Evolutionary conservation across 805 yeast species (phyloP).

Genomic region (Barnettozyma pratensis): DNA sequence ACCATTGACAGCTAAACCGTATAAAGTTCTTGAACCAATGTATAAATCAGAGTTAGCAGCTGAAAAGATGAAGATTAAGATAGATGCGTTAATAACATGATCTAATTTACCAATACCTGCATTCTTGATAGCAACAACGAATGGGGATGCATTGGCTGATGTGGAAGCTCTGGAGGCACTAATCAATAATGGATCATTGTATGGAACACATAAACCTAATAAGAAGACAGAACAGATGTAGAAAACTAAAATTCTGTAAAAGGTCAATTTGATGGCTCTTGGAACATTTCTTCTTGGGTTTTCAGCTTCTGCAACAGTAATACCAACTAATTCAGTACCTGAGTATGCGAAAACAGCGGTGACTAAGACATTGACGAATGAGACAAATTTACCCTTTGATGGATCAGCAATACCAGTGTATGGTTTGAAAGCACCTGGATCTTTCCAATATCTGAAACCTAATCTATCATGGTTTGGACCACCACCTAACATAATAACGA

Average conservation of each 20-base stretch:
- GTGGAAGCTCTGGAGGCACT: slow-evolving; percentile 49
- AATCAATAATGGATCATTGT: slow-evolving; percentile 42
- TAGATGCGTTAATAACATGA: slow-evolving; percentile 72
- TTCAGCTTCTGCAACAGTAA: slow-evolving; percentile 44
- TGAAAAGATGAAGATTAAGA: slow-evolving; percentile 70
- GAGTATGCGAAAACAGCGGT: slow-evolving; percentile 65
- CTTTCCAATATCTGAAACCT: slow-evolving; percentile 63
- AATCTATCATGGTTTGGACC: slow-evolving; percentile 66
- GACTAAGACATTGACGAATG: slow-evolving; percentile 55
- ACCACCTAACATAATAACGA: slow-evolving; percentile 68
- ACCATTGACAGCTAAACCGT: slow-evolving; percentile 67
- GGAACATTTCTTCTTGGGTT: slow-evolving; percentile 43
- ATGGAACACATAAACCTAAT: slow-evolving; percentile 72
- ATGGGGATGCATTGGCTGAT: slow-evolving; percentile 72
- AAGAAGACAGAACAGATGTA: slow-evolving; percentile 54
- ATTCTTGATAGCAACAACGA: slow-evolving; percentile 61
- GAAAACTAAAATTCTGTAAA: slow-evolving; percentile 73
- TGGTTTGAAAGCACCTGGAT: slow-evolving; percentile 60
- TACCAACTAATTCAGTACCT: slow-evolving; percentile 59
- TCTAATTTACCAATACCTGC: slow-evolving; percentile 67
- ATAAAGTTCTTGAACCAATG: slow-evolving; percentile 70
- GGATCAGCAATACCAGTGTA: slow-evolving; percentile 24
- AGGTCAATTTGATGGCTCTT: slow-evolving; percentile 46
- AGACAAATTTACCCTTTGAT: slow-evolving; percentile 42
- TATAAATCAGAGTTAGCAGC: slow-evolving; percentile 80